Evolutionary conservation across 129 eudicot species (phyloP), one percentile per base, ranked within the genome.

Genomic region (Arctium minus): DNA sequence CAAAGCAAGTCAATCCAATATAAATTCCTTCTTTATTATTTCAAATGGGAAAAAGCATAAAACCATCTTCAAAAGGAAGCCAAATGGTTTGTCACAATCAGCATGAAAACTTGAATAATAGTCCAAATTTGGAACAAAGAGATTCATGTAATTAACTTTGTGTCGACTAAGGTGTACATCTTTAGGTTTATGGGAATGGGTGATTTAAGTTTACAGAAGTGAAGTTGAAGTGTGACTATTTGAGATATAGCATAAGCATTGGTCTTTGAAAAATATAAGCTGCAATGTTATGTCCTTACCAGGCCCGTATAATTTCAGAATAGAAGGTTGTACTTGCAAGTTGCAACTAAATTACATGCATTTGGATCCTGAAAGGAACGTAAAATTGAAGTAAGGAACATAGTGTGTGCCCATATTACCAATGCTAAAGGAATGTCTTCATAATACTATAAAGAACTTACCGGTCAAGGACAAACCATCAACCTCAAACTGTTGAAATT

Each of bases 221-320:
- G 15, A 10, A 46, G 3, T 8, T 46, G 56, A 46, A 46, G 15
- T 46, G 56, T 11, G 15, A 46, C 15, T 10, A 46, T 46, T 15
- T 46, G 3, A 46, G 6, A 8, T 46, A 46, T 11, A 0, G 13
- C 56, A 46, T 46, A 46, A 8, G 56, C 56, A 46, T 46, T 8
- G 15, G 56, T 46, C 42, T 38, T 38, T 8, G 12, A 17, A 53
- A 13, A 53, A 53, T 11, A 40, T 50, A 2, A 67, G 60, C 32
- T 8, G 32, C 39, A 76, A 53, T 70, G 15, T 71, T 46, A 83
- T 36, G 82, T 74, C 46, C 89, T 88, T 87, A 96, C 98, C 92
- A 96, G 82, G 95, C 98, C 42, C 91, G 92, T 40, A 98, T 96
- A 79, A 88, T 93, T n/a, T n/a, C n/a, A n/a, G n/a, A n/a, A n/a